phyloP scores from a whole-genome alignment of 352 stramenopile species.

The Phytopythium kandeliae region DNA sequence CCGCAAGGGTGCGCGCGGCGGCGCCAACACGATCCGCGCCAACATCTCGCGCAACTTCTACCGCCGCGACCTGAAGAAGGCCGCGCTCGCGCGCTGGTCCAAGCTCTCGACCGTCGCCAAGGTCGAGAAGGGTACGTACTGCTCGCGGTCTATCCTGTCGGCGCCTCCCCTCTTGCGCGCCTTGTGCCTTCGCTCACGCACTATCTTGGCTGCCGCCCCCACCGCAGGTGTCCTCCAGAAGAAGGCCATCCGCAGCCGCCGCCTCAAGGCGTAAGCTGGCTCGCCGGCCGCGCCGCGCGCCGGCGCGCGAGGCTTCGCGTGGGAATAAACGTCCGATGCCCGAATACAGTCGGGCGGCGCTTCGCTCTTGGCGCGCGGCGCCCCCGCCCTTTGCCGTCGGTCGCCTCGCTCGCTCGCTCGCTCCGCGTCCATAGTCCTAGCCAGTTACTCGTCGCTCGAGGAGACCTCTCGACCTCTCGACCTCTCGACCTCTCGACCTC shows the following conservation, averaged over 20 bases:
- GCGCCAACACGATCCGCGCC: slow-evolving; percentile 82
- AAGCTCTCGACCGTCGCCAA: slow-evolving; percentile 83
- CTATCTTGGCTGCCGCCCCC: background rate
- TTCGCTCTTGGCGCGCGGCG: slow-evolving; percentile 5
- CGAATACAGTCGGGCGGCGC: slow-evolving; percentile 31
- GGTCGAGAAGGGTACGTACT: slow-evolving; percentile 76
- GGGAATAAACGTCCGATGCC: slow-evolving; percentile 34
- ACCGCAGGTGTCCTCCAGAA: slow-evolving; percentile 63
- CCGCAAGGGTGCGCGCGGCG: slow-evolving; percentile 77
- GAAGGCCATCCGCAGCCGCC: slow-evolving; percentile 78
- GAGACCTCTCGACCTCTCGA: background rate
- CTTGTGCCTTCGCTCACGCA: background rate
- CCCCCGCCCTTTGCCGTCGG: slow-evolving; percentile 2
- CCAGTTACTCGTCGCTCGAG: background rate
- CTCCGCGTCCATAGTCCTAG: too few species aligned
- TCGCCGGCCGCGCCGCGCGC: slow-evolving; percentile 5
- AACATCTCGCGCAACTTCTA: slow-evolving; percentile 89
- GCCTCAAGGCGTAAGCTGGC: slow-evolving; percentile 65
- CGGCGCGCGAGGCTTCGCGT: slow-evolving; percentile 17
- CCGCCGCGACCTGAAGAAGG: slow-evolving; percentile 82
- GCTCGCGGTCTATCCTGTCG: background rate
- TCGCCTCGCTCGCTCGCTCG: background rate
- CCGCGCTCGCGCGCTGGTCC: slow-evolving; percentile 81
- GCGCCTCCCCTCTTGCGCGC: too few species aligned
- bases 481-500: too few species aligned